Evolutionary conservation across 768 basidiomycete species (phyloP), one percentile per base, ranked within the genome.

Genomic region (Lactarius trivialis): DNA sequence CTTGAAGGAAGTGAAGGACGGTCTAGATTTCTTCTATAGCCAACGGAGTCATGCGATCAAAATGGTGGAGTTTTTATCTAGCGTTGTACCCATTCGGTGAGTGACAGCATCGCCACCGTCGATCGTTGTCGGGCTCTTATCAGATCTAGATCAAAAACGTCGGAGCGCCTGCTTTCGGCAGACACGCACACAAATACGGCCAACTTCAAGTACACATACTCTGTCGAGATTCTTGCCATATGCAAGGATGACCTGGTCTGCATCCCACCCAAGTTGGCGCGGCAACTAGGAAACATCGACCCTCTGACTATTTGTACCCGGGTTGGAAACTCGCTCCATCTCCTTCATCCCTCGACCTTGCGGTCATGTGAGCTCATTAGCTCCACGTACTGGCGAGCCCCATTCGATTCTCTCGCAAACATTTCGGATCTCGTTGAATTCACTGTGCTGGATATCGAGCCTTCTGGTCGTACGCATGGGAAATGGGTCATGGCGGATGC

Each of bases 221-320:
- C 95, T 5, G 91, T 98, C 67, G 96, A 98, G 76, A 97, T 99
- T 70, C 84, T 89, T 4, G 94, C 97, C 0, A 85, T 99, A 60
- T 99, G 97, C 79, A 98, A 98, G 73, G 97, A 98, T 71, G 97
- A 99, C 74, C 83, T 99, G 30, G 89, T 98, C 24, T 93, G 91
- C 72, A 79, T 99, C 37, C 92, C 94, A 3, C 73, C 77, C 12
- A 91, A 92, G 70, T 86, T 88, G 67, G 94, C 97, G 0, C 85
- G 88, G 9, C 76, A 84, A 19, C 77, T 95, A 60, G 85, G 87
- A 71, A 98, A 95, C 78, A 96, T 99, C 76, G 85, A 80, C 65
- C 93, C 91, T 1, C 78, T 99, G 36, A 85, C 87, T 12, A 71
- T 99, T 65, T 98, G 95, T 76, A 85, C 85, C 7, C 91, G 96